Conservation (phyloP, 306 rosid genomes). For the Canavalia ensiformis region DNA sequence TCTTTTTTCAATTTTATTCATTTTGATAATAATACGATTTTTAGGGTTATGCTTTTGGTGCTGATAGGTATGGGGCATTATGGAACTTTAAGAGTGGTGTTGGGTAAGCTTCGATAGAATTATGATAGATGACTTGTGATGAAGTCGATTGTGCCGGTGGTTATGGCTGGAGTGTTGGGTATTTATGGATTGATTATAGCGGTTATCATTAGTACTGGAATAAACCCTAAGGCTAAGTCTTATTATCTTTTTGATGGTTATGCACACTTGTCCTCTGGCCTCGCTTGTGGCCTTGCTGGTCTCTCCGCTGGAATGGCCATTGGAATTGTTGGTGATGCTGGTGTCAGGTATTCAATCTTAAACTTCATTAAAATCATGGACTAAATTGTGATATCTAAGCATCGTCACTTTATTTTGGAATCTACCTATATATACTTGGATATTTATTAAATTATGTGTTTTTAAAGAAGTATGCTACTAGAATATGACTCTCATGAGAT, state of each 20-base stretch:
- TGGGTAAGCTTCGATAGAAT: no score
- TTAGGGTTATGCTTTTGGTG: not conserved
- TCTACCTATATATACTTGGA: no score
- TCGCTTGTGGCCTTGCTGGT: conserved; percentile 86
- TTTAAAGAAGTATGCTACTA: no score
- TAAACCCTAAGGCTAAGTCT: conserved; percentile 81
- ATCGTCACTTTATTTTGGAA: no score
- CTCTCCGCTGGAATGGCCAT: conserved; percentile 90
- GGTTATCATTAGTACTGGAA: conserved; percentile 81
- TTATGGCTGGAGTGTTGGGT: conserved; percentile 87
- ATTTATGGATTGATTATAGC: conserved; percentile 80
- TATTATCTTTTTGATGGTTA: conserved; percentile 83
- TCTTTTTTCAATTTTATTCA: not conserved
- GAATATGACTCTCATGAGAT: no score
- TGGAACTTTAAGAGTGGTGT: conserved; percentile 85
- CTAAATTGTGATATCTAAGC: not conserved
- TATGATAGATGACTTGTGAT: no score
- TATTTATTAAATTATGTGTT: no score
- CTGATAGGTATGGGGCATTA: conserved; percentile 85
- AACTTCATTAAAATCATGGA: not conserved
- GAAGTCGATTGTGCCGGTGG: conserved; percentile 87
- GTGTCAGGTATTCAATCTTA: conserved; percentile 63
- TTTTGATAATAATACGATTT: not conserved
- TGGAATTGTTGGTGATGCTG: conserved; percentile 88
- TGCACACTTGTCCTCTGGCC: conserved; percentile 87